Evolutionary conservation across 2,329 filamentous ascomycete species (phyloP), one percentile per base, ranked within the genome.

Genomic region (Xylariaceae sp.): DNA sequence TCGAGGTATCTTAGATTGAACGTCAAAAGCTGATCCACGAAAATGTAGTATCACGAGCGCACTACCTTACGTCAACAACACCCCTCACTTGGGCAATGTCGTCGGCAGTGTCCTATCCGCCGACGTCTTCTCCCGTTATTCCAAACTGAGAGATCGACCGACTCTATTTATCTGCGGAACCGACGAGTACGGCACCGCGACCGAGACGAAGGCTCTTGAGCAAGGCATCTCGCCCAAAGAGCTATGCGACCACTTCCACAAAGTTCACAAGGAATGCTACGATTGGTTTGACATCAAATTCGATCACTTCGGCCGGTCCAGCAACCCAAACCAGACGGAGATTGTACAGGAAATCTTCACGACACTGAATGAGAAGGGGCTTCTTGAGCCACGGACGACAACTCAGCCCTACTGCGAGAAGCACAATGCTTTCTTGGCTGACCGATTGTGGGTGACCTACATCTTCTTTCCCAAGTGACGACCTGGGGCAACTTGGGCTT

Each of bases 221-320:
- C 89, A 93, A 63, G 84, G 85, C 12, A 73, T 89, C 49, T 89
- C 84, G 11, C 89, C 91, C 17, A 76, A 86, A 56, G 78, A 90
- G 60, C 80, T 97, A 11, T 96, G 91, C 71, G 81, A 87, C 66
- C 94, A 96, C 71, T 96, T 94, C 72, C 87, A 94, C 69, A 81
- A 81, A 56, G 81, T 95, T 44, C 91, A 96, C 68, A 82, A 89
- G 56, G 87, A 86, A 37, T 85, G 96, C 52, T 97, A 97, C 66
- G 79, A 94, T 64, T 96, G 91, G 89, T 98, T 98, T 70, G 81
- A 89, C 60, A 91, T 97, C 59, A 83, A 79, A 44, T 97, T 97
- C 62, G 91, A 97, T 68, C 84, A 90, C 65, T 98, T 97, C 62
- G 93, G 90, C 48, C 85, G 90, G 45, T 97, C 93, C 4, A 89